Base-by-base conservation (phyloP, 352 stramenopile genomes). In the Globisporangium okanoganense region DNA sequence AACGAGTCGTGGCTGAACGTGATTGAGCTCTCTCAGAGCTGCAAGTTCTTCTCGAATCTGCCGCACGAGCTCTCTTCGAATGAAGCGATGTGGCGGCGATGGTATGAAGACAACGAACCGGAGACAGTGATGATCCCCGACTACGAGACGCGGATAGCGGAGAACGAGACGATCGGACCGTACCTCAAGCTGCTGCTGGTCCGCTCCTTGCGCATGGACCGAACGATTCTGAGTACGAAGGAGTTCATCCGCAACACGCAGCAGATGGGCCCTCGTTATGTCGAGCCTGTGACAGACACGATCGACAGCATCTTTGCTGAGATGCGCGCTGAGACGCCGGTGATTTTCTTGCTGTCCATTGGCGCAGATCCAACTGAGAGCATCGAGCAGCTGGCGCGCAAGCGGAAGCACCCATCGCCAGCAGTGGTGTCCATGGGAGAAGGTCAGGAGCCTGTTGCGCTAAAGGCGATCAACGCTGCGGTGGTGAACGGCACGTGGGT, bases 281-380 rank as follows among this genome's bases (percentile, higher is more conserved):
- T 99, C 4, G 96, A 99, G 64, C 96, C 97, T 12, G 95, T 99
- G n/a, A 99, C 97, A 0, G 97, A 99, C 69, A 99, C 96, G 52
- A 99, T 99, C 57, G 96, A 99, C 71, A 98, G 87, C 65, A 98
- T 99, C 64, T 99, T 98, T 60, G 88, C 88, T 60, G 95, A 98
- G 61, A 99, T 99, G 96, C 82, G 90, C 27, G 87, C 92, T 0
- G 82, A 97, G 58, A 98, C 97, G 31, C 97, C 97, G 14, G 96
- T 99, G 29, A 99, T 99, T 55, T 99, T 99, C 74, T 78, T 99
- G 27, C 76, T 99, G 0, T 99, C 94, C 35, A 93, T 98, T 56
- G 97, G 97, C 20, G 95, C 96, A 22, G 97, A 99, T 73, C 97
- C 97, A 33, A 99, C 97, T 0, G 96, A 99, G 65, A 96, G 87